Evolutionary conservation across 2,329 filamentous ascomycete species (phyloP), one percentile per base, ranked within the genome.

Genomic region (Thelonectria rubi): DNA sequence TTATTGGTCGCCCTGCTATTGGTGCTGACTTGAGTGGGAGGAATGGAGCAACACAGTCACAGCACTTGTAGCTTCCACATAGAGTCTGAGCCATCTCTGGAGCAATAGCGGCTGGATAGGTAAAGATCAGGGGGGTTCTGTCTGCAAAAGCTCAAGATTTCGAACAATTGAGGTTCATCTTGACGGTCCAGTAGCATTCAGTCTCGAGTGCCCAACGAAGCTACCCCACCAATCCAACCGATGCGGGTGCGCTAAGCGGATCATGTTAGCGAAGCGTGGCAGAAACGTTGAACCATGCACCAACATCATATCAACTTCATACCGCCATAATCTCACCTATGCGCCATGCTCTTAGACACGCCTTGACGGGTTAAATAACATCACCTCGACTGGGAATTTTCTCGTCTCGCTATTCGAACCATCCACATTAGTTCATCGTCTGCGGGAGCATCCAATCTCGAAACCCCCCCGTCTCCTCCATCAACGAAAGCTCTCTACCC

Each of bases 211-310:
- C 7, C 26, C 26, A 30, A 30, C 10, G 26, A 30, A 8, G 15
- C 17, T 46, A 47, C 52, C 50, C 51, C 57, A 55, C 56, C 51
- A 55, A 21, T 8, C 11, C 20, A n/a, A 32, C 42, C 50, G 32
- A 37, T 15, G 48, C 51, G 10, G 18, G 12, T 20, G 30, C 58
- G 58, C 51, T 60, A 55, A 60, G 26, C 26, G 50, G 24, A 37
- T 17, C 45, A 21, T 32, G 37, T 43, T 30, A 51, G 58, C 52
- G 50, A 60, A 30, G 40, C 52, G 58, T 60, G 58, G 58, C 58
- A 60, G 45, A 37, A 60, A 55, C 46, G 20, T 30, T 52, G 18
- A 60, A 32, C 39, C 47, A 47, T 37, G 50, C 51, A 32, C 37
- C 34, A 30, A 39, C 58, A 18, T 39, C 40, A 55, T 39, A 60